Evolutionary conservation across 768 basidiomycete genomes (phyloP), one percentile per base, ranked within the genome.

Genomic region (Ramaria sp.): DNA sequence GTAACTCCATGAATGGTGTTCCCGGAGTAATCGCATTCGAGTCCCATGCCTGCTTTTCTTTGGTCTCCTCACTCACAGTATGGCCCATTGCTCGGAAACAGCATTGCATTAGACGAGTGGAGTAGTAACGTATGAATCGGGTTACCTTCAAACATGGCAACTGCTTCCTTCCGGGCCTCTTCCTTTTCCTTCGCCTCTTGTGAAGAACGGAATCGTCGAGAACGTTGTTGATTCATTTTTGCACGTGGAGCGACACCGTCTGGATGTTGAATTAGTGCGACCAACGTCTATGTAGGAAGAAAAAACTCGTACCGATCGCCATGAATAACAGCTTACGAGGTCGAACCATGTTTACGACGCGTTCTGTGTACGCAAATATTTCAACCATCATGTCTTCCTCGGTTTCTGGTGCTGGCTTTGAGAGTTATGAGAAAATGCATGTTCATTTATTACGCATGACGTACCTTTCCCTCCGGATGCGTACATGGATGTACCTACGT

Each of bases 381-480:
- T 97, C 96, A 5, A 90, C 64, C 96, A 99, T 99, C 96, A 99
- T 99, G 49, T 96, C 93, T 64, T 93, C 90, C 66, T 99, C 96
- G 1, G 93, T 97, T 68, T 96, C 91, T 0, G 96, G 96, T 5
- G 96, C 83, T 34, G 95, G 93, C 85, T 94, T 61, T 37, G 45
- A 28, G 30, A 48, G 42, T 42, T 30, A 20, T 60, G 37, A 55
- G 47, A 13, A 38, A 15, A 45, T 22, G 13, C 16, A 18, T 10
- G 1, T 52, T 52, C 53, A 50, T 34, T n/a, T 22, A 48, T 24
- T 45, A 3, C 20, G 38, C 44, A 28, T 5, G 43, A 61, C 74
- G 44, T 57, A 83, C 90, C 77, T 88, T 94, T 64, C 94, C 95
- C 69, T 98, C 96, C 0, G 96, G 96, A 66, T 99, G 96, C 0